Conservation (phyloP, 2,329 filamentous ascomycete genomes). For the Saccharata proteae region DNA sequence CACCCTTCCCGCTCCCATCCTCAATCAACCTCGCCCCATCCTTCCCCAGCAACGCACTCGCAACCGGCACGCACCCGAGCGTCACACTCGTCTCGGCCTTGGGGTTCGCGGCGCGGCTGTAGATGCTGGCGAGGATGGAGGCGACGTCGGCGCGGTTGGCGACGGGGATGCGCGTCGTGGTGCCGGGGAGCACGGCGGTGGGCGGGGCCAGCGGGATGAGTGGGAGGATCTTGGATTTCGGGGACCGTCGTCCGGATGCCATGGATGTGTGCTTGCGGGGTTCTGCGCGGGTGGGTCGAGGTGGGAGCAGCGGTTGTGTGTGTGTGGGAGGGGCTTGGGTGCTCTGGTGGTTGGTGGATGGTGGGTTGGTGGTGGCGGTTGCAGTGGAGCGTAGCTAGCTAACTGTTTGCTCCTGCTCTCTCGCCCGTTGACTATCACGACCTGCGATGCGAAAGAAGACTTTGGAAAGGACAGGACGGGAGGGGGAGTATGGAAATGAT, state of each 20-base stretch:
- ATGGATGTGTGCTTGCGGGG: no score
- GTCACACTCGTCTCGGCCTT: constrained; percentile 58
- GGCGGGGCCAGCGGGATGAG: constrained; percentile 73
- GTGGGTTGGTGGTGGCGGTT: no score
- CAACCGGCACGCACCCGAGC: constrained; percentile 78
- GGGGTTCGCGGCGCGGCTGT: constrained; percentile 57
- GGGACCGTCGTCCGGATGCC: constrained; percentile 32
- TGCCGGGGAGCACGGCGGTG: constrained; percentile 72
- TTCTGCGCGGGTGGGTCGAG: no score
- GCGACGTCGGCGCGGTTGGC: constrained; percentile 77
- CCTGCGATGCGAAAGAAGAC: no score
- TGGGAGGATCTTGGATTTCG: constrained; percentile 42
- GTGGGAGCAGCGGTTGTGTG: no score
- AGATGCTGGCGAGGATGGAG: constrained; percentile 73
- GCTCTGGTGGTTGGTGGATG: no score
- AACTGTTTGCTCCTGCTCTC: no score
- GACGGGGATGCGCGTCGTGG: constrained; percentile 74
- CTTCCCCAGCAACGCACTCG: constrained; percentile 58
- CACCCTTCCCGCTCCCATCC: constrained; percentile 44
- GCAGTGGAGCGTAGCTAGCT: no score
- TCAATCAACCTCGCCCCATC: constrained; percentile 68
- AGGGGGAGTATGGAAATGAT: no score
- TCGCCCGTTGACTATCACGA: no score
- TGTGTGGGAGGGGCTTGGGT: no score
- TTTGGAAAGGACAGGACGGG: no score